These are phyloP conservation scores for Candida insectorum DNA, from an alignment of 805 yeast species.

Conservation along the genomic window DNA sequence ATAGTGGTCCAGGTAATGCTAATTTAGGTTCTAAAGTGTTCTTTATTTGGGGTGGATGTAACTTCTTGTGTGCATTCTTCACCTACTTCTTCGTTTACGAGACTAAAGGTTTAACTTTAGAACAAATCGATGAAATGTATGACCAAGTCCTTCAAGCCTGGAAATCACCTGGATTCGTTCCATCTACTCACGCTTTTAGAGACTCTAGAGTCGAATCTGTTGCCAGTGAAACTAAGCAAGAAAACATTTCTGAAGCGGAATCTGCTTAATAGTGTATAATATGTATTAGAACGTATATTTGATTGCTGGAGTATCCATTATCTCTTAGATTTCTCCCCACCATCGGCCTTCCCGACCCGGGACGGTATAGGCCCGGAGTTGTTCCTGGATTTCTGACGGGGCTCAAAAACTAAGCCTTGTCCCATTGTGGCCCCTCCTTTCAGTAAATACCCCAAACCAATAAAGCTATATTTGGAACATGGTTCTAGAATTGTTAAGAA, in stretches of 20 bases:
- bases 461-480: too few species aligned
- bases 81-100: constrained; percentile 35
- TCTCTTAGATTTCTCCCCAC: too few species aligned
- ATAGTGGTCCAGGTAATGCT: constrained; percentile 35
- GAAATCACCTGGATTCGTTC: constrained; percentile 29
- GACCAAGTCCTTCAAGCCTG: constrained; percentile 30
- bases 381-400: too few species aligned
- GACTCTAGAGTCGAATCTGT: constrained; percentile 20
- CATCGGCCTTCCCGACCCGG: too few species aligned
- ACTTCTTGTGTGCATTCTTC: constrained; percentile 30
- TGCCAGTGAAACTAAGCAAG: constrained; percentile 24
- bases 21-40: constrained; percentile 39
- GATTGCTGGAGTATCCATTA: too few species aligned
- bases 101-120: constrained; percentile 40
- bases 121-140: constrained; percentile 41
- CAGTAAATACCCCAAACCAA: too few species aligned
- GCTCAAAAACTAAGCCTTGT: too few species aligned
- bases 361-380: too few species aligned
- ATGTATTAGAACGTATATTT: too few species aligned
- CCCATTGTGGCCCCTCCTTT: too few species aligned
- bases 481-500: too few species aligned
- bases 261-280: constrained; percentile 13
- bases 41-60: constrained; percentile 42
- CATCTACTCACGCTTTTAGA: constrained; percentile 36
- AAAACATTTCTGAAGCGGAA: constrained; percentile 22